phyloP scores from a whole-genome alignment of 176 grass and related monocot species.

The Otatea glauca region DNA sequence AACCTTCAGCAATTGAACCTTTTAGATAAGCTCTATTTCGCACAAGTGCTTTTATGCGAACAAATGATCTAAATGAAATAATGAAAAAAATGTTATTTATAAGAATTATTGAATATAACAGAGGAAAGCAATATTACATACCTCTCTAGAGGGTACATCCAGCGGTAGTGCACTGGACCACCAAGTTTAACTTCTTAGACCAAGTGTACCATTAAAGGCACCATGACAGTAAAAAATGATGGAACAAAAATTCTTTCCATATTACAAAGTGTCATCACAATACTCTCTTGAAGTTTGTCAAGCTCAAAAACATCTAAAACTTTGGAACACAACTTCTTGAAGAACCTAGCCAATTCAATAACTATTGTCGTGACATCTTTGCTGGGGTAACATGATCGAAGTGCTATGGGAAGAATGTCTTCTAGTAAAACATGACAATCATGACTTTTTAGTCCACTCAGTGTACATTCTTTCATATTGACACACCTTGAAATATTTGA shows the following conservation, averaged over 20 bases:
- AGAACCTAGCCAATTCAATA: constrained; percentile 20
- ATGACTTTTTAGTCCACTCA: constrained; percentile 29
- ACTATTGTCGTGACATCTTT: constrained; percentile 36
- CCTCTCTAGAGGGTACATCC: constrained; percentile 56
- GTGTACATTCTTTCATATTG: constrained; percentile 22
- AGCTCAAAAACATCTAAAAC: neutral
- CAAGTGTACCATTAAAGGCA: constrained; percentile 47
- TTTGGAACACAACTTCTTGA: constrained; percentile 37
- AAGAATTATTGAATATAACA: neutral
- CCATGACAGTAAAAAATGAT: constrained; percentile 41
- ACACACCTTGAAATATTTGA: constrained; percentile 12
- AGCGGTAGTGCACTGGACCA: constrained; percentile 30
- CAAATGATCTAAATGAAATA: constrained; percentile 17
- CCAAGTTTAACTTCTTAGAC: constrained; percentile 38
- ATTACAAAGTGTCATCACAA: constrained; percentile 41
- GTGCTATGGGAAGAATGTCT: constrained; percentile 31
- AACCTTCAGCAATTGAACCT: constrained; percentile 48
- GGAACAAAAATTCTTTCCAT: constrained; percentile 39
- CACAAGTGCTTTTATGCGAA: constrained; percentile 25
- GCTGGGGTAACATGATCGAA: neutral
- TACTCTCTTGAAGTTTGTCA: constrained; percentile 20
- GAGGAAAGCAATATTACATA: neutral
- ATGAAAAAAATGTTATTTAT: neutral
- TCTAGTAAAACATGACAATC: constrained; percentile 3
- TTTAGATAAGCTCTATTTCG: constrained; percentile 29